Conservation (phyloP, 1,284 basidiomycete genomes). For the Ustilago sp. region DNA sequence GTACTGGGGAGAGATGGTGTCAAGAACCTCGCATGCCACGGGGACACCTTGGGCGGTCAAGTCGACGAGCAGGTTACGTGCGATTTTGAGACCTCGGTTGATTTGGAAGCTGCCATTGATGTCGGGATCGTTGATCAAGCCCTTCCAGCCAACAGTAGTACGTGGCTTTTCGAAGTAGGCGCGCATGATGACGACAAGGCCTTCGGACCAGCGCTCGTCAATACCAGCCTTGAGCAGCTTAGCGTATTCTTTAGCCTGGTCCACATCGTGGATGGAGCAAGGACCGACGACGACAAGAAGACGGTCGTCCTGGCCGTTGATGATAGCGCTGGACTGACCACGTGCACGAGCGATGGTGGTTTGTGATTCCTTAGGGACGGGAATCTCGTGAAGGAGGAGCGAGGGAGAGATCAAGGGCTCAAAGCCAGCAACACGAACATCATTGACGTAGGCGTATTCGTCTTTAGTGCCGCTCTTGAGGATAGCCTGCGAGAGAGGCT, state of each 20-base stretch:
- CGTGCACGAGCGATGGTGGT: slow-evolving; percentile 62
- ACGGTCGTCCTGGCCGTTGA: slow-evolving; percentile 67
- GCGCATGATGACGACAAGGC: slow-evolving; percentile 92
- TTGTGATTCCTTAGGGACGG: slow-evolving; percentile 55
- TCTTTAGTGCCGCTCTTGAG: slow-evolving; percentile 25
- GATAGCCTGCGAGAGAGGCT: slow-evolving; percentile 46
- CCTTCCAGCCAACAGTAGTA: slow-evolving; percentile 83
- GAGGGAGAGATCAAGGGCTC: slow-evolving; percentile 67
- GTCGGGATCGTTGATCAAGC: slow-evolving; percentile 79
- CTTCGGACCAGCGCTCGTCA: slow-evolving; percentile 72
- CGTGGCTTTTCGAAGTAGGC: slow-evolving; percentile 90
- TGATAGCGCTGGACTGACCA: slow-evolving; percentile 55
- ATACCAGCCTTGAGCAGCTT: slow-evolving; percentile 66
- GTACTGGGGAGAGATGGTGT: slow-evolving; percentile 73
- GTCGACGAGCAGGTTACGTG: slow-evolving; percentile 88
- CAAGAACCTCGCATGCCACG: slow-evolving; percentile 93
- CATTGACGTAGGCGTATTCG: slow-evolving; percentile 59
- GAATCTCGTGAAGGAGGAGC: slow-evolving; percentile 65
- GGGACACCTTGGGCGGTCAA: slow-evolving; percentile 89
- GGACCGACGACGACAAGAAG: slow-evolving; percentile 76
- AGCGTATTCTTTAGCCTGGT: slow-evolving; percentile 92
- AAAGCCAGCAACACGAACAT: slow-evolving; percentile 66
- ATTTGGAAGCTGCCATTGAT: slow-evolving; percentile 95
- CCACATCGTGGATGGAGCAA: slow-evolving; percentile 92
- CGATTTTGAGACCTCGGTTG: slow-evolving; percentile 84